Percentiles rank a stretch among this genome's conserved stretches.
These are phyloP conservation scores for Termitomyces sp. DNA, from an alignment of 768 basidiomycete genomes.

Conservation along the genomic window DNA sequence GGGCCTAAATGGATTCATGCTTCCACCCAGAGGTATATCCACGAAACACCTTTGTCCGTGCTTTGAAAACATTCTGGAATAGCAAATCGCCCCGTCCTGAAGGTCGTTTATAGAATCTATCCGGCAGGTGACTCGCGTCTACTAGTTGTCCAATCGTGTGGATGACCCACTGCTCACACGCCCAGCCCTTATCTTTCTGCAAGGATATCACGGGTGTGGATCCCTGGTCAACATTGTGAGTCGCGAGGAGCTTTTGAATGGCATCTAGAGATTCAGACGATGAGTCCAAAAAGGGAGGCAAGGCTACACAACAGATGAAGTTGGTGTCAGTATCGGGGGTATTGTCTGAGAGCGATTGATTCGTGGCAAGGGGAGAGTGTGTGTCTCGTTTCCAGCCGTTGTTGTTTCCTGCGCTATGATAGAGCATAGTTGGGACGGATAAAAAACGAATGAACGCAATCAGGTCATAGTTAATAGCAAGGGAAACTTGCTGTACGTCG, in stretches of 20 bases:
- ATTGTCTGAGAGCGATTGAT: not conserved
- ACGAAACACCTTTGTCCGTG: not conserved
- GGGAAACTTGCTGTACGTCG: slow-evolving; percentile 95
- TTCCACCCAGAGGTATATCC: not conserved
- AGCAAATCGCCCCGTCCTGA: not conserved
- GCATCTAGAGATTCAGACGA: not conserved
- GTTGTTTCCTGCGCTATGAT: slow-evolving; percentile 1
- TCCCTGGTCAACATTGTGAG: not conserved
- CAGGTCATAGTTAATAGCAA: slow-evolving; percentile 96
- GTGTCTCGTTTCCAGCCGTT: slow-evolving; percentile 3
- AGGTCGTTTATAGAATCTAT: not conserved
- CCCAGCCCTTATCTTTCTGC: not conserved
- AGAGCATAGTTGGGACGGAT: not conserved
- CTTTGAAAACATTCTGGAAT: not conserved
- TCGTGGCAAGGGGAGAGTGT: not conserved
- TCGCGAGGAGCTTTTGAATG: not conserved
- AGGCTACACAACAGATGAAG: not conserved
- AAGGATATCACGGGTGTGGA: not conserved
- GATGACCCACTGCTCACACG: not conserved
- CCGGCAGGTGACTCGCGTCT: not conserved
- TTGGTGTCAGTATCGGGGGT: not conserved
- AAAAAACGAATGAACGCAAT: slow-evolving; percentile 62
- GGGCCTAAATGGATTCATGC: slow-evolving; percentile 8
- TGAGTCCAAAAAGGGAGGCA: not conserved
- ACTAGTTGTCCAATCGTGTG: not conserved